Conservation (phyloP, 2,329 filamentous ascomycete genomes). For the Hymenoscyphus linearis region DNA sequence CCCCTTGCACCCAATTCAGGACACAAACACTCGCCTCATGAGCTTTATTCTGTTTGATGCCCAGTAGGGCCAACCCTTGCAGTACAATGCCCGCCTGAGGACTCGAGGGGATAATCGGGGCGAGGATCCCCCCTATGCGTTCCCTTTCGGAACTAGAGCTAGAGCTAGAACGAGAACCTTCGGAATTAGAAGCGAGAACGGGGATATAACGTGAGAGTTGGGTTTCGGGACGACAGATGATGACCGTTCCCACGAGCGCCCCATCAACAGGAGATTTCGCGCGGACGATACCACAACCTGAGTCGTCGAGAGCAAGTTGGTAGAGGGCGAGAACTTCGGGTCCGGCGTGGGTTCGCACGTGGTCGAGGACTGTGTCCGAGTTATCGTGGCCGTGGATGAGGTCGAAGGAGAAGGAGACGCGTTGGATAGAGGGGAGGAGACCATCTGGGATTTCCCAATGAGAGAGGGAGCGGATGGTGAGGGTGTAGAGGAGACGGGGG, state of each 20-base stretch:
- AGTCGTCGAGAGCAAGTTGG: constrained; percentile 55
- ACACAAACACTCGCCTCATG: constrained; percentile 53
- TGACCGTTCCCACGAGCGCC: constrained; percentile 56
- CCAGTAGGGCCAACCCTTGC: constrained; percentile 60
- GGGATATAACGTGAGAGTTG: constrained; percentile 57
- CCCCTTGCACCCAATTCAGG: constrained; percentile 42
- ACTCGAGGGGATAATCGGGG: constrained; percentile 58
- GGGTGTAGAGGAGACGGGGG: constrained; percentile 57
- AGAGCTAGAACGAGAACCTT: too few species aligned
- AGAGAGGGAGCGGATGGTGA: constrained; percentile 54
- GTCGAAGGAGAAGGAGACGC: constrained; percentile 52
- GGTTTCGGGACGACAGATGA: constrained; percentile 57
- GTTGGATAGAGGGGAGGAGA: constrained; percentile 51
- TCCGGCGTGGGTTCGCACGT: constrained; percentile 57
- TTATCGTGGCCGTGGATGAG: constrained; percentile 60
- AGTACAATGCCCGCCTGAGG: constrained; percentile 59
- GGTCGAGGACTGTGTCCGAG: constrained; percentile 54
- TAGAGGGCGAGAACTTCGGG: constrained; percentile 63
- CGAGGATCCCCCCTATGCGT: constrained; percentile 57
- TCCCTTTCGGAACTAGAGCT: too few species aligned
- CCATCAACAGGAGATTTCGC: constrained; percentile 59
- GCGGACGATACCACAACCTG: constrained; percentile 60
- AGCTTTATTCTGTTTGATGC: constrained; percentile 60
- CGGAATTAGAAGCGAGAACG: constrained; percentile 48
- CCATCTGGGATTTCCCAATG: constrained; percentile 58